Percentiles rank a stretch among this genome's conserved stretches.
Evolutionary conservation across 1,284 basidiomycete genomes (phyloP).

Genomic region (Apiotrichum domesticum): DNA sequence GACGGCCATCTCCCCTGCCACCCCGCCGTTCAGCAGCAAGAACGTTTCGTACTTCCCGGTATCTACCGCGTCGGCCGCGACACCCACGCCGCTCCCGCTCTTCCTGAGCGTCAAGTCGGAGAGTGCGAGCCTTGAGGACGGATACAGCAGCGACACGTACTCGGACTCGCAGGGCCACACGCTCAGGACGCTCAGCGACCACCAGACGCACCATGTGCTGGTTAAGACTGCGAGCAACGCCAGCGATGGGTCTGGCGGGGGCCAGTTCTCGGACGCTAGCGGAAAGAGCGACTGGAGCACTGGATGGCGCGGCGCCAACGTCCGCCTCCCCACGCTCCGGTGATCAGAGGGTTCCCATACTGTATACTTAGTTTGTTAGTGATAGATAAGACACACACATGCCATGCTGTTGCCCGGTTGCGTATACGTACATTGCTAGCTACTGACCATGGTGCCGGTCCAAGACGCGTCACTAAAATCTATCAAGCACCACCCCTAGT

Average conservation of each 20-base stretch:
- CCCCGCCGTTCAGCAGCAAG: no score
- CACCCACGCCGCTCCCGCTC: neutral
- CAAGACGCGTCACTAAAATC: no score
- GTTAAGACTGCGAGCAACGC: neutral
- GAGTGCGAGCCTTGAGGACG: neutral
- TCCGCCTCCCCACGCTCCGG: neutral
- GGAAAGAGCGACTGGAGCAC: neutral
- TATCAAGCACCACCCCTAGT: constrained; percentile 5
- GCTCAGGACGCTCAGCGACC: neutral
- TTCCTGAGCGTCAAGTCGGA: constrained; percentile 1
- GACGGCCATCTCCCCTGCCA: neutral
- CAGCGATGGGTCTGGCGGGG: neutral
- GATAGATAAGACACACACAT: no score
- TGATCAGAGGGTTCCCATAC: neutral
- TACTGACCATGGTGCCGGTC: no score
- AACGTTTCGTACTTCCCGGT: neutral
- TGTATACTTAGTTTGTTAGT: no score
- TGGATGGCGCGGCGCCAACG: neutral
- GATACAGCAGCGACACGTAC: constrained; percentile 1
- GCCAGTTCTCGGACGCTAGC: neutral
- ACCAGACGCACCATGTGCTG: neutral
- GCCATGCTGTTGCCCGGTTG: no score
- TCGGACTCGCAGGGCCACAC: neutral
- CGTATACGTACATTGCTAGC: no score
- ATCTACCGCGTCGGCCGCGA: neutral